These are phyloP conservation scores for Achaetomium macrosporum DNA, from an alignment of 2,329 filamentous ascomycete species.

Conservation along the genomic window DNA sequence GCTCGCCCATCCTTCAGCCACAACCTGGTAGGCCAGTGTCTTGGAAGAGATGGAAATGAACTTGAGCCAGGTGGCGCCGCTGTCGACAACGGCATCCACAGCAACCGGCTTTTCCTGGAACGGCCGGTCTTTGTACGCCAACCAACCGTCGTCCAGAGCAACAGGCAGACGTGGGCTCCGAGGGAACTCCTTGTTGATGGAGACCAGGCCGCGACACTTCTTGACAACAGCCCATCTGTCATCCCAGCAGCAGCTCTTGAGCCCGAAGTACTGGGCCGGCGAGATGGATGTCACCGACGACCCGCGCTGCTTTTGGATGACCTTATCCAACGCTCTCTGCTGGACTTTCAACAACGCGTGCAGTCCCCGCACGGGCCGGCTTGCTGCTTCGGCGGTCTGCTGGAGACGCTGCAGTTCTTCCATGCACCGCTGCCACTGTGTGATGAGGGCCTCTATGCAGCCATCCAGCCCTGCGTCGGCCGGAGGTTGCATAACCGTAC, in stretches of 20 bases:
- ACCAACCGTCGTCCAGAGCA: constrained; percentile 17
- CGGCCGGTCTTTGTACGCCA: constrained; percentile 20
- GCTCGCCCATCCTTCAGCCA: constrained; percentile 30
- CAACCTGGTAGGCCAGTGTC: constrained; percentile 29
- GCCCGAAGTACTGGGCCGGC: constrained; percentile 21
- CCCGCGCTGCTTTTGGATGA: constrained; percentile 15
- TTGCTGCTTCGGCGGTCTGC: constrained; percentile 11
- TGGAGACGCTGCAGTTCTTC: constrained; percentile 20
- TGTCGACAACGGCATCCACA: constrained; percentile 31
- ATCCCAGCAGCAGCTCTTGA: constrained; percentile 24
- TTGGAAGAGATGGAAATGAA: constrained; percentile 29
- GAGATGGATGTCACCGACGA: constrained; percentile 11
- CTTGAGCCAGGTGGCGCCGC: constrained; percentile 32
- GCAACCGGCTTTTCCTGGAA: constrained; percentile 23
- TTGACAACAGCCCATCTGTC: constrained; percentile 29
- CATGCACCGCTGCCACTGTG: constrained; percentile 20
- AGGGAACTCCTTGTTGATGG: constrained; percentile 28
- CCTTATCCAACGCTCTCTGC: constrained; percentile 22
- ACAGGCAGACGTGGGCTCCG: constrained; percentile 21
- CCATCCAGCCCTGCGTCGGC: not conserved
- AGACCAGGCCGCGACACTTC: constrained; percentile 26
- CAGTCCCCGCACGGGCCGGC: constrained; percentile 19
- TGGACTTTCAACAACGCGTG: constrained; percentile 22
- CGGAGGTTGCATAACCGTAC: no score
- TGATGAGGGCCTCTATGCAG: constrained; percentile 19